Percentiles rank a stretch among this genome's conserved stretches.
Evolutionary conservation across 2,329 filamentous ascomycete species (phyloP).

Genomic region (Metarhizium guizhouense): DNA sequence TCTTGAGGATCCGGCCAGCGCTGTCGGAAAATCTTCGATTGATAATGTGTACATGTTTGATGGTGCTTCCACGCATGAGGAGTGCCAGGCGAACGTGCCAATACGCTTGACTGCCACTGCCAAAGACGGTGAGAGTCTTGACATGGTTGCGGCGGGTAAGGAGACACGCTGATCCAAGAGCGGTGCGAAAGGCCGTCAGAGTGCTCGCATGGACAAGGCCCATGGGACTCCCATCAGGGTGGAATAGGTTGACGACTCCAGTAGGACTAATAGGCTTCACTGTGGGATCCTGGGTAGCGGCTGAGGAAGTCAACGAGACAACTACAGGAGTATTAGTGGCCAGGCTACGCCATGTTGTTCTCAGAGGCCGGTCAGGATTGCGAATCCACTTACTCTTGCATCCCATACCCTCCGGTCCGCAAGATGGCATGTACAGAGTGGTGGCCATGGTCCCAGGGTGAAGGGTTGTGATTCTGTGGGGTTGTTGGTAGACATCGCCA

Average conservation of each 20-base stretch:
- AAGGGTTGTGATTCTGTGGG: conserved; percentile 39
- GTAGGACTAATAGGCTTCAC: conserved; percentile 39
- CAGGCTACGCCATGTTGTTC: background rate
- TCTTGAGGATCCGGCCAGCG: conserved; percentile 41
- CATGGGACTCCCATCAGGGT: conserved; percentile 48
- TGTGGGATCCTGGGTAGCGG: conserved; percentile 17
- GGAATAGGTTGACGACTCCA: conserved; percentile 62
- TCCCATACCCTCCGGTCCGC: conserved; percentile 52
- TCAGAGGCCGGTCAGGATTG: too few relatives aligned
- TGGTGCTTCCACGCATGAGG: conserved; percentile 58
- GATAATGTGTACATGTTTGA: conserved; percentile 75
- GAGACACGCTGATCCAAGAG: conserved; percentile 60
- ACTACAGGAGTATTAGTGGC: conserved; percentile 30
- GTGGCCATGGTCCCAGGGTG: conserved; percentile 42
- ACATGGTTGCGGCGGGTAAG: conserved; percentile 58
- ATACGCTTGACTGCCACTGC: conserved; percentile 82
- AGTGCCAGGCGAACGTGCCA: conserved; percentile 88
- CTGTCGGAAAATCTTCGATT: conserved; percentile 61
- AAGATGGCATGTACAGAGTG: conserved; percentile 68
- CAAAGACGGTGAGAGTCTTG: conserved; percentile 74
- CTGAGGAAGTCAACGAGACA: conserved; percentile 48
- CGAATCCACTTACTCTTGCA: conserved; percentile 48
- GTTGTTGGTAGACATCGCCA: conserved; percentile 43
- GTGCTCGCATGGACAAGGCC: conserved; percentile 66
- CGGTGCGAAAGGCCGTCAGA: conserved; percentile 73